These are phyloP conservation scores for Breviolum minutum DNA, from an alignment of 73 alveolate genomes.

Conservation along the genomic window DNA sequence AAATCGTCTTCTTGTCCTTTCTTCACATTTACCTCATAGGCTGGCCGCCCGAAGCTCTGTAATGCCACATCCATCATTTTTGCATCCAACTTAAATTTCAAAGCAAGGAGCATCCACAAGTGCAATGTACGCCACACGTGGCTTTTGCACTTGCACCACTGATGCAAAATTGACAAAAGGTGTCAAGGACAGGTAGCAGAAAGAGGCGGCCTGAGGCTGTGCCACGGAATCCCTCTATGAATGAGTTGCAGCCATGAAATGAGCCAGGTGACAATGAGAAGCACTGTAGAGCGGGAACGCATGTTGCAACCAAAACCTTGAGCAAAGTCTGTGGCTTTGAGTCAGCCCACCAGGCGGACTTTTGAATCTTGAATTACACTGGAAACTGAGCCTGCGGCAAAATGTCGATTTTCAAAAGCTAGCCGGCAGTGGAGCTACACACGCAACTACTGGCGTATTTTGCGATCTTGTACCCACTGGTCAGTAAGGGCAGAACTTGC, in stretches of 20 bases:
- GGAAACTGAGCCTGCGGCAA: too few relatives aligned
- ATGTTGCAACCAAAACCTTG: neutral
- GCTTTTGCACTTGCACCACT: constrained; percentile 57
- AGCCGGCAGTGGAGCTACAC: too few relatives aligned
- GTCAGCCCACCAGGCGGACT: too few relatives aligned
- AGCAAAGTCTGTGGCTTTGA: neutral
- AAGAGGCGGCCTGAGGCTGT: neutral
- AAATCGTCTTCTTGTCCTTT: constrained; percentile 34
- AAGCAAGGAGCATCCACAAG: constrained; percentile 34
- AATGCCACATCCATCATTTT: neutral
- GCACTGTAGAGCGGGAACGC: constrained; percentile 21
- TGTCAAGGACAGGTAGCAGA: neutral
- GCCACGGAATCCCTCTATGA: too few relatives aligned
- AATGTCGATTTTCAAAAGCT: too few relatives aligned
- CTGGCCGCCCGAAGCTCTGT: neutral
- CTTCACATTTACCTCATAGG: constrained; percentile 70
- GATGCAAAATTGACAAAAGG: neutral
- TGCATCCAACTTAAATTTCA: neutral
- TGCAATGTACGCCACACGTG: constrained; percentile 73
- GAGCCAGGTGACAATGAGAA: neutral
- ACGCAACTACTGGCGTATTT: too few relatives aligned
- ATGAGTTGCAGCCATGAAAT: neutral
- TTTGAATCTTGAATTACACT: too few relatives aligned
- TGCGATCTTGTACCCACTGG: too few relatives aligned
- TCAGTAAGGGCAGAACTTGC: too few relatives aligned